A percentile compares a stretch with the other conserved stretches of the same genome.
Conservation (phyloP, 2,329 filamentous ascomycete species). For the Monilinia fructicola region DNA sequence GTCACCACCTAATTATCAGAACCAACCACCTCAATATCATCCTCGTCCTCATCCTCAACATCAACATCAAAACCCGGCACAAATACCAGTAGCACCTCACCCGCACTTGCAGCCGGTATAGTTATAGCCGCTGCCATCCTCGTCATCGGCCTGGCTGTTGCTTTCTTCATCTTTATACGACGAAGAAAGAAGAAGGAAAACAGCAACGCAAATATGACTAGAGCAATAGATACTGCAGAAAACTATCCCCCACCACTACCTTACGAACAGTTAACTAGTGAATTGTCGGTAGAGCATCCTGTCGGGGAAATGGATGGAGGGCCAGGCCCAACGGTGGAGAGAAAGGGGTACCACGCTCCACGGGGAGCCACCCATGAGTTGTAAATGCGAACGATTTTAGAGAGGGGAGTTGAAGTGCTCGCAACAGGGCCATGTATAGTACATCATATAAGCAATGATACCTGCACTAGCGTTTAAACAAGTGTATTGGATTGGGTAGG, state of each 20-base stretch:
- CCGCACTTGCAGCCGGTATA: neutral
- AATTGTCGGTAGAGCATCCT: neutral
- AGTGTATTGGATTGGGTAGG: neutral
- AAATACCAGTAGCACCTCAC: neutral
- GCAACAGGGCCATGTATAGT: neutral
- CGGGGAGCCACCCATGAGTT: neutral
- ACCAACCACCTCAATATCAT: neutral
- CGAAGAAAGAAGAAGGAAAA: neutral
- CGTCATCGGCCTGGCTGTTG: neutral
- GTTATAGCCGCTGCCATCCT: neutral
- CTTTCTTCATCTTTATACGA: neutral
- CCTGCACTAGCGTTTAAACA: neutral
- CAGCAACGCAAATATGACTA: too few relatives aligned
- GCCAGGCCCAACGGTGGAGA: neutral
- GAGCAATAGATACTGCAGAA: neutral
- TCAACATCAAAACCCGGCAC: neutral
- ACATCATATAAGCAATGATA: neutral
- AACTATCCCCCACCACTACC: neutral
- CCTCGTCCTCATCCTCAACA: neutral
- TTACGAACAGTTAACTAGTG: neutral
- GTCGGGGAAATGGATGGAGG: neutral
- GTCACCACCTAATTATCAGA: neutral
- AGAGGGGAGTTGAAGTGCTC: too few relatives aligned
- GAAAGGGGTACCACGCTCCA: neutral
- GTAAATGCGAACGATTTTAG: neutral